A percentile compares a stretch with the other conserved stretches of the same genome.
Evolutionary conservation across 1,284 basidiomycete species (phyloP).

Genomic region (Fomitopsis pinicola): DNA sequence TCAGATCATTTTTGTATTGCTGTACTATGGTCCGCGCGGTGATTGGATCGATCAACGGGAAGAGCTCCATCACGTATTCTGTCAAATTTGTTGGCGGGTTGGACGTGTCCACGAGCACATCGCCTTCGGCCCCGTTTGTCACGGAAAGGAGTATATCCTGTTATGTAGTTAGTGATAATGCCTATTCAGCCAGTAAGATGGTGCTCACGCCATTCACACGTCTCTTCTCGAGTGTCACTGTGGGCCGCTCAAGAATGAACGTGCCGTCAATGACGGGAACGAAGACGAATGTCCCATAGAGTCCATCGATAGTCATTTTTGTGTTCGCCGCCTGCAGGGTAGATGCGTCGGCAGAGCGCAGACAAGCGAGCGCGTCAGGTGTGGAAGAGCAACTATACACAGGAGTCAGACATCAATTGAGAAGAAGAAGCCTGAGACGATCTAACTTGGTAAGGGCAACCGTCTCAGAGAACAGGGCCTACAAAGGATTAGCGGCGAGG

Average conservation of each 20-base stretch:
- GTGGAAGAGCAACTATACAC: background rate
- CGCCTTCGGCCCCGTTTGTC: background rate
- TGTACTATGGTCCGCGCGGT: background rate
- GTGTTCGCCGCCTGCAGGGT: background rate
- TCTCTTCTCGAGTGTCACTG: background rate
- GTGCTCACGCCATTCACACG: background rate
- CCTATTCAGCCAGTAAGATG: too few relatives aligned
- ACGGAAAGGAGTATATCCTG: background rate
- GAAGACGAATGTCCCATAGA: background rate
- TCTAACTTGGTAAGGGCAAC: background rate
- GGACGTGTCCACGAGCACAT: background rate
- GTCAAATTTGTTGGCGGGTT: background rate
- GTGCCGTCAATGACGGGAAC: background rate
- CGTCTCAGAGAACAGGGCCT: background rate
- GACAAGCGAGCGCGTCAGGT: background rate
- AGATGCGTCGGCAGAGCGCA: background rate
- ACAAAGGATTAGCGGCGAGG: too few relatives aligned
- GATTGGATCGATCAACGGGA: background rate
- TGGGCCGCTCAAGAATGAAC: background rate
- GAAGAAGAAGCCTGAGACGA: background rate
- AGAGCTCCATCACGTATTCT: background rate
- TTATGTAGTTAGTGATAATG: background rate
- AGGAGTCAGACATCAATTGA: background rate
- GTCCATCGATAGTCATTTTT: background rate
- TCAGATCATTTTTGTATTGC: background rate